Evolutionary conservation across 179 eudicot species (phyloP), one percentile per base, ranked within the genome.

Genomic region (Kewa caespitosa): DNA sequence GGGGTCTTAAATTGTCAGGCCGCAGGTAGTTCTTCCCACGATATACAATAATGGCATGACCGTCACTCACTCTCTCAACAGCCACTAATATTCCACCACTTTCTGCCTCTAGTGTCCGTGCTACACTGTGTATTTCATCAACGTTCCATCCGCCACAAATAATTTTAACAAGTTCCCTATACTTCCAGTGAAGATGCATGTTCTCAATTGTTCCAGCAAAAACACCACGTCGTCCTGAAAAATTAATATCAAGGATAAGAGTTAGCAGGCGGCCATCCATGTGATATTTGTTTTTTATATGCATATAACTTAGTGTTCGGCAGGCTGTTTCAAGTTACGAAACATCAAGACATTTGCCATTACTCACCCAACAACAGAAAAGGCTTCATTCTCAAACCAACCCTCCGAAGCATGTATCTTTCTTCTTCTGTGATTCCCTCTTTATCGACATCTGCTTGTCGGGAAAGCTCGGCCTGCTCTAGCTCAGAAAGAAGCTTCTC

Each of bases 161-260:
- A 79, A 96, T 85, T 87, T 96, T 96, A 65, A 96, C 98, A 72
- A 96, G 90, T 81, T 96, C 99, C 83, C 99, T 84, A 80, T 94
- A 96, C 84, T 94, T 96, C 99, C 99, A 96, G 79, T 96, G 99
- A 59, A 96, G 89, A 89, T 96, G 99, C 99, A 96, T 96, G 85
- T 96, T 96, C 82, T 96, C 97, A 81, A 96, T 83, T 33, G 99
- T 96, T 72, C 99, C 99, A 85, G 89, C 98, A 90, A 96, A 96
- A 72, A 96, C 92, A 67, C 97, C 97, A 65, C 99, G 91, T 60
- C 95, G 87, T 73, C 99, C 99, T 92, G 84, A 34, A 42, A n/a
- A 38, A 80, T n/a, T 18, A 55, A 38, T 77, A 27, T 34, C 69
- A 50, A 43, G 15, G 32, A 55, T 50, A 69, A 48, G 32, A 59